phyloP scores from a whole-genome alignment of 768 basidiomycete genomes.

The Crucibulum laeve region DNA sequence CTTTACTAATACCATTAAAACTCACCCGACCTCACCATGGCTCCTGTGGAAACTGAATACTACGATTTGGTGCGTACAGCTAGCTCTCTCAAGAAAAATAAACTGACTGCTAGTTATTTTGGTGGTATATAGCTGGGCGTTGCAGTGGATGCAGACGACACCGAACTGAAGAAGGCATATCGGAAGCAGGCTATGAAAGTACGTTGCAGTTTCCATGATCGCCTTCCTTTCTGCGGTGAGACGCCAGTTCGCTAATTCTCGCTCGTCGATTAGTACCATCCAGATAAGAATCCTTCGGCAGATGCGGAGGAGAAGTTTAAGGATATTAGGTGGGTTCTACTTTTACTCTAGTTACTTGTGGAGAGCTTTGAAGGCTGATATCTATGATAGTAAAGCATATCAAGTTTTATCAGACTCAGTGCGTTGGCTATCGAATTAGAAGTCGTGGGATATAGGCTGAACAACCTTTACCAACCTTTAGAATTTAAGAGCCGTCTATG shows the following conservation, averaged over 20 bases:
- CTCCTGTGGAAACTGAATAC: conserved; percentile 88
- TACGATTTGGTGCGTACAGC: conserved; percentile 68
- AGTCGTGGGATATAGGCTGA: background rate
- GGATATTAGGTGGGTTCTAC: conserved; percentile 72
- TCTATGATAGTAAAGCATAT: conserved; percentile 76
- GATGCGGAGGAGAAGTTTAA: conserved; percentile 97
- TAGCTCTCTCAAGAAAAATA: too few relatives aligned
- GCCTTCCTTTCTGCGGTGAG: background rate
- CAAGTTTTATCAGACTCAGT: conserved; percentile 86
- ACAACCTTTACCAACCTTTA: conserved; percentile 19
- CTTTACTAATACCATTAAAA: background rate
- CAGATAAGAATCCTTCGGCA: conserved; percentile 90
- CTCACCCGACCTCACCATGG: conserved; percentile 38
- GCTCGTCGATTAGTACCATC: conserved; percentile 64
- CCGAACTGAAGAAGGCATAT: conserved; percentile 90
- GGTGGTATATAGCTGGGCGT: conserved; percentile 57
- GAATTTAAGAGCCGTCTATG: conserved; percentile 87
- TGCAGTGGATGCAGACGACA: conserved; percentile 67
- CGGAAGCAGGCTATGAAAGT: conserved; percentile 93
- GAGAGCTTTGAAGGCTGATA: background rate
- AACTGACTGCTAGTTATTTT: too few relatives aligned
- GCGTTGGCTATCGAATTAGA: conserved; percentile 24
- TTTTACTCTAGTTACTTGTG: background rate
- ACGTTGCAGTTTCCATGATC: conserved; percentile 13
- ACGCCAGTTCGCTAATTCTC: background rate